These are phyloP conservation scores for Rhizopogon sp. DNA, from an alignment of 768 basidiomycete genomes.

Conservation along the genomic window DNA sequence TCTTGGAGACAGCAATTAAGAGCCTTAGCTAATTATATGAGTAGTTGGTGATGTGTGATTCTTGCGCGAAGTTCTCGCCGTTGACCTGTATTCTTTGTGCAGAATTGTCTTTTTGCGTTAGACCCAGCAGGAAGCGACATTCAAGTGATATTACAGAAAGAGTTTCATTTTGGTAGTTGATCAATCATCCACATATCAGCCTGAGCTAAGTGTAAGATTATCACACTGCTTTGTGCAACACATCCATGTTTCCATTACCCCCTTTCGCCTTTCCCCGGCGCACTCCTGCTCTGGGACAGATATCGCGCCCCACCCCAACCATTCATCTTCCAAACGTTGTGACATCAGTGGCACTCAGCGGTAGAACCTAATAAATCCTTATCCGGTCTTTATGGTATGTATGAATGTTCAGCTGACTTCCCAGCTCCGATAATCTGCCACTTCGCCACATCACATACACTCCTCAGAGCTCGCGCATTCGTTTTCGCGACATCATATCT, in stretches of 20 bases:
- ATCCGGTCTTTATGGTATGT: too few relatives aligned
- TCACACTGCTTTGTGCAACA: background rate
- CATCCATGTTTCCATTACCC: background rate
- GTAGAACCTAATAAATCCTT: background rate
- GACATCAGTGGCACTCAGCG: background rate
- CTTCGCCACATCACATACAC: background rate
- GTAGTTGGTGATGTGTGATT: constrained; percentile 7
- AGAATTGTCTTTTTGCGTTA: background rate
- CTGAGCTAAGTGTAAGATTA: background rate
- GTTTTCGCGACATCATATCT: constrained; percentile 2
- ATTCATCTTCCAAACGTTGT: background rate
- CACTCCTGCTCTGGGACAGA: background rate
- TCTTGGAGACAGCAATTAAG: constrained; percentile 34
- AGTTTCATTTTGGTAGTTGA: background rate
- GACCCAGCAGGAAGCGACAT: background rate
- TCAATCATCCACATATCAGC: background rate
- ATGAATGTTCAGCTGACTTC: constrained; percentile 1
- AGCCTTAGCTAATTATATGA: constrained; percentile 14
- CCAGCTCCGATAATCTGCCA: background rate
- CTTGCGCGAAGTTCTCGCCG: background rate
- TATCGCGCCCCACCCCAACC: background rate
- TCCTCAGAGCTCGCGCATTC: constrained; percentile 27
- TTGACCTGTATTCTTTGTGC: background rate
- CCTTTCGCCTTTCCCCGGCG: background rate
- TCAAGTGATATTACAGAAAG: background rate